phyloP scores from a whole-genome alignment of 305 asterid species.

The Ruellia speciosa region DNA sequence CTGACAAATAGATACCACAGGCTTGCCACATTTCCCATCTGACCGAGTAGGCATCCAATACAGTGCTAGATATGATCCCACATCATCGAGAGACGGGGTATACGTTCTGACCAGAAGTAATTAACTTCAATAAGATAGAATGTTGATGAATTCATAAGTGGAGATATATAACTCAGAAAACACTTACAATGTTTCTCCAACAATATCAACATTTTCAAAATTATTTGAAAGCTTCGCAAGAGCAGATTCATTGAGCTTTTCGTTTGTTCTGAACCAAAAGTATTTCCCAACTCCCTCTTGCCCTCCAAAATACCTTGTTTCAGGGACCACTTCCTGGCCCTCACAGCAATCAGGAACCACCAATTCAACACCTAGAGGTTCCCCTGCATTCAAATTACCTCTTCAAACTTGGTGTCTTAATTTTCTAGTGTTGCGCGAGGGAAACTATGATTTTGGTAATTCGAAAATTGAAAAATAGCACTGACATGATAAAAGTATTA shows the following conservation, averaged over 20 bases:
- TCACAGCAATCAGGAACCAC: constrained; percentile 74
- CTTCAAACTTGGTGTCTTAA: constrained; percentile 22
- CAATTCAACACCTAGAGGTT: constrained; percentile 70
- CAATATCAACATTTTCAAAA: constrained; percentile 40
- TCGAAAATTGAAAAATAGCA: background rate
- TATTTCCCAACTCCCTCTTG: constrained; percentile 80
- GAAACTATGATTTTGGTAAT: background rate
- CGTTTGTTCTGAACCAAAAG: constrained; percentile 75
- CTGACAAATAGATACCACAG: constrained; percentile 61
- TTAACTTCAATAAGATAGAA: constrained; percentile 13
- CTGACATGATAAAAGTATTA: background rate
- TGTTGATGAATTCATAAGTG: constrained; percentile 3
- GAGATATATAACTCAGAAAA: constrained; percentile 17
- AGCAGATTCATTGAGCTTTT: constrained; percentile 56
- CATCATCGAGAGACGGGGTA: constrained; percentile 74
- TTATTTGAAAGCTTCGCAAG: constrained; percentile 45
- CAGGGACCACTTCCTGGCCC: constrained; percentile 74
- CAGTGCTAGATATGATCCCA: constrained; percentile 75
- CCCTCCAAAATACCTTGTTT: constrained; percentile 77
- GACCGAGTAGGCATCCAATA: constrained; percentile 79
- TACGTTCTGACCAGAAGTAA: constrained; percentile 50
- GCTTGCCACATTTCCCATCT: constrained; percentile 68
- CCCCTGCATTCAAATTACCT: constrained; percentile 45
- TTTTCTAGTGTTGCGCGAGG: constrained; percentile 10
- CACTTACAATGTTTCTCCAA: constrained; percentile 63